Conservation (phyloP, 768 basidiomycete species). For the Boletus sp. region DNA sequence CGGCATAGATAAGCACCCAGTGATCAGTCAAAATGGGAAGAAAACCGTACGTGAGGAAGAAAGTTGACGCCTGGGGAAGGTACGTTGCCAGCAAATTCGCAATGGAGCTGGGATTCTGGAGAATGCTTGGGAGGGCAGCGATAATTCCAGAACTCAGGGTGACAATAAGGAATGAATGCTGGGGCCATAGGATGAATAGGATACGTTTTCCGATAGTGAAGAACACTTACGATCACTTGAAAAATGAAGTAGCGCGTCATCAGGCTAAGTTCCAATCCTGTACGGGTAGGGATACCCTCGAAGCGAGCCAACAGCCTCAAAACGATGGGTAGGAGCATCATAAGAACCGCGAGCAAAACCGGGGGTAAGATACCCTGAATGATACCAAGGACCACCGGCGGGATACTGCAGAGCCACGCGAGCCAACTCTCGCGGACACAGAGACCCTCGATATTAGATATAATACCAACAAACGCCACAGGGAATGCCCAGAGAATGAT, state of each 20-base stretch:
- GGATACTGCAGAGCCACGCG: slow-evolving; percentile 77
- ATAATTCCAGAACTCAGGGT: slow-evolving; percentile 83
- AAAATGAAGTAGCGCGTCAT: slow-evolving; percentile 94
- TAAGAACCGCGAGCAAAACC: slow-evolving; percentile 81
- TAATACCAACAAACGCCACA: slow-evolving; percentile 77
- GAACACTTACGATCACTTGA: slow-evolving; percentile 74
- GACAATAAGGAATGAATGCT: slow-evolving; percentile 94
- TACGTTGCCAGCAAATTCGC: slow-evolving; percentile 72
- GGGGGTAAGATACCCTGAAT: slow-evolving; percentile 88
- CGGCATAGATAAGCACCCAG: not conserved
- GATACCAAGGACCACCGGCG: slow-evolving; percentile 67
- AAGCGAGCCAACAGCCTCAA: slow-evolving; percentile 76
- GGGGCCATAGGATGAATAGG: not conserved
- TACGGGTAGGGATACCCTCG: slow-evolving; percentile 86
- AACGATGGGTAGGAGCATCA: slow-evolving; percentile 85
- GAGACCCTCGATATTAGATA: slow-evolving; percentile 77
- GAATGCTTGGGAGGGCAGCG: slow-evolving; percentile 58
- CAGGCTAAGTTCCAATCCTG: slow-evolving; percentile 80
- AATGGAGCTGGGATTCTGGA: slow-evolving; percentile 64
- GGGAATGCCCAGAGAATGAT: slow-evolving; percentile 90
- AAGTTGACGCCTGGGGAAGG: slow-evolving; percentile 79
- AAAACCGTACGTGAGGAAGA: slow-evolving; percentile 74
- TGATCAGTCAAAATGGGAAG: not conserved
- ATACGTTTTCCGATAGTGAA: not conserved
- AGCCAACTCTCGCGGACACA: slow-evolving; percentile 68